A percentile compares a stretch with the other conserved stretches of the same genome.
Conservation (phyloP, 805 yeast species). For the Yamadazyma paraphyllophila region DNA sequence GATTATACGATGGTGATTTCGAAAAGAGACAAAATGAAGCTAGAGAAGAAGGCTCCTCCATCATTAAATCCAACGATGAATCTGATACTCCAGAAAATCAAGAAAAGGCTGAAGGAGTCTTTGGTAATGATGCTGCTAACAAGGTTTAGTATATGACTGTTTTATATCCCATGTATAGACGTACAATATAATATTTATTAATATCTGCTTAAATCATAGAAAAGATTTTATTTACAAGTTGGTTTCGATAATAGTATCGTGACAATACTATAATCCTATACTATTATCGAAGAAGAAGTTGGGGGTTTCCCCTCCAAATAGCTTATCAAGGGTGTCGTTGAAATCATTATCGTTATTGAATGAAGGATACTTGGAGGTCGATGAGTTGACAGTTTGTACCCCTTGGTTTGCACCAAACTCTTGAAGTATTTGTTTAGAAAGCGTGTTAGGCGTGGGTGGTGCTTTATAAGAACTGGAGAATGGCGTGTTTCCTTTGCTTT, state of each 20-base stretch:
- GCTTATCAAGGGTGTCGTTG: constrained; percentile 15
- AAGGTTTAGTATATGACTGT: constrained; percentile 8
- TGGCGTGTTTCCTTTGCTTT: not conserved
- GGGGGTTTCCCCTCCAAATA: constrained; percentile 26
- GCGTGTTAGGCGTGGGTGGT: not conserved
- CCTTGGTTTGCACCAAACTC: not conserved
- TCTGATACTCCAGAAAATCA: constrained; percentile 3
- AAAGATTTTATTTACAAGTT: constrained; percentile 3
- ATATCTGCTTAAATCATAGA: not conserved
- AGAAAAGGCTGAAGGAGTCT: constrained; percentile 9
- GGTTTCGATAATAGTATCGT: not conserved
- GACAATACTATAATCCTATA: constrained; percentile 14
- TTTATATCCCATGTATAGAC: constrained; percentile 5
- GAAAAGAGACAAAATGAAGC: constrained; percentile 37
- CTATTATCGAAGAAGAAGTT: constrained; percentile 40
- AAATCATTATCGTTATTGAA: constrained; percentile 10
- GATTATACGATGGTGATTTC: constrained; percentile 48
- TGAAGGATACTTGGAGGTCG: not conserved
- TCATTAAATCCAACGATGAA: constrained; percentile 7
- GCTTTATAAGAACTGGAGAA: not conserved
- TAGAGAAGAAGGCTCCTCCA: constrained; percentile 16
- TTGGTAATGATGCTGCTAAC: constrained; percentile 7
- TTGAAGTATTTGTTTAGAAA: not conserved
- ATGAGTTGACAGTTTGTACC: no score
- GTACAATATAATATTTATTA: constrained; percentile 4